These are phyloP conservation scores for Fusarium tanahbumbuense DNA, from an alignment of 2,329 filamentous ascomycete genomes.

Conservation along the genomic window DNA sequence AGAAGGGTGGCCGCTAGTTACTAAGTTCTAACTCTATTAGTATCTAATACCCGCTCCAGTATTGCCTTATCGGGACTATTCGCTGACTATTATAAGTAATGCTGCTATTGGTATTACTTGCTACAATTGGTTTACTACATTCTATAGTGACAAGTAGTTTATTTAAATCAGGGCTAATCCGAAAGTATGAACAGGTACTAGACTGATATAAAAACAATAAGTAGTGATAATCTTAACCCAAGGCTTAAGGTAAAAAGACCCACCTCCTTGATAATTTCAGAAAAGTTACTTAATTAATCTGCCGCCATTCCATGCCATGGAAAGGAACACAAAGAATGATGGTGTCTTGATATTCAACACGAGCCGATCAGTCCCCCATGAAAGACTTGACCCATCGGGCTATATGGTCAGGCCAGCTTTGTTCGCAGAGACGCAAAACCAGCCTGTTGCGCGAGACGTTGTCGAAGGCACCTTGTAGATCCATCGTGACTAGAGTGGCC, in stretches of 20 bases:
- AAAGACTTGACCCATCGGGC: no score
- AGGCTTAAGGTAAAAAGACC: not conserved
- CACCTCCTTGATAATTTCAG: not conserved
- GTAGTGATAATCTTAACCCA: conserved; percentile 4
- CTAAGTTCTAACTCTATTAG: not conserved
- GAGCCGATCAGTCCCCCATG: no score
- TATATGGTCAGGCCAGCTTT: no score
- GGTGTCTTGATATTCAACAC: no score
- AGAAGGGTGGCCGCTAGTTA: conserved; percentile 7
- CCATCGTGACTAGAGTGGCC: no score
- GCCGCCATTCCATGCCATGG: not conserved
- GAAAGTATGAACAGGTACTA: conserved; percentile 1
- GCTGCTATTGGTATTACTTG: not conserved
- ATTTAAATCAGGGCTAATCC: not conserved
- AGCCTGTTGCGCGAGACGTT: no score
- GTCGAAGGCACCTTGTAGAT: no score
- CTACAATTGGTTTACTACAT: not conserved
- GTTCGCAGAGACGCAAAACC: no score
- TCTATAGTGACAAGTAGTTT: conserved; percentile 6
- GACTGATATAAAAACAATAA: conserved; percentile 3
- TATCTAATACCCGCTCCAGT: no score
- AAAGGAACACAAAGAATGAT: no score
- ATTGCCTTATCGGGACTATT: no score
- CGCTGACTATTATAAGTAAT: no score
- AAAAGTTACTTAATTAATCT: not conserved